Conservation (phyloP, 2,329 filamentous ascomycete genomes). For the Colletotrichum lentis region DNA sequence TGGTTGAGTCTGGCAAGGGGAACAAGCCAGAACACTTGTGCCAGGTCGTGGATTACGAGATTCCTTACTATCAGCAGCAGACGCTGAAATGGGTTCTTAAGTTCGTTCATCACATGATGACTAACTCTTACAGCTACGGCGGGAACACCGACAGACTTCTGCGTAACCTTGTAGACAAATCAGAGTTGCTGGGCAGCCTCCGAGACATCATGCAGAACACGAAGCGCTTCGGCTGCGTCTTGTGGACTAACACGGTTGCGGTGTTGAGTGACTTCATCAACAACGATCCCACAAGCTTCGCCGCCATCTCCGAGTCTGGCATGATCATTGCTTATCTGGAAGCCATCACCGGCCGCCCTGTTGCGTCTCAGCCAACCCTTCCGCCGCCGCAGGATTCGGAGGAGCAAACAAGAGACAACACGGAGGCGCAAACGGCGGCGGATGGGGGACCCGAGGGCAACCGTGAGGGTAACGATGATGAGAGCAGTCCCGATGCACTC, state of each 20-base stretch:
- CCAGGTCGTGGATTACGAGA: conserved; percentile 87
- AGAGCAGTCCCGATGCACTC: conserved; percentile 51
- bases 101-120: conserved; percentile 96
- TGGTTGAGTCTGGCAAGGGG: conserved; percentile 73
- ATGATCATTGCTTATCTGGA: conserved; percentile 87
- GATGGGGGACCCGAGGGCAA: conserved; percentile 39
- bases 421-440: not conserved
- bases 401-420: conserved; percentile 36
- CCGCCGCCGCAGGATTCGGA: conserved; percentile 43
- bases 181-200: conserved; percentile 80
- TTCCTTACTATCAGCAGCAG: conserved; percentile 92
- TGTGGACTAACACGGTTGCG: conserved; percentile 94
- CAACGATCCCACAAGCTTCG: conserved; percentile 97
- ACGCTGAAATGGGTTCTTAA: conserved; percentile 94
- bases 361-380: conserved; percentile 49
- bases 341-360: conserved; percentile 70
- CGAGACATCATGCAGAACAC: conserved; percentile 84
- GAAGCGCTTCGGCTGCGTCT: conserved; percentile 83
- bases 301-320: conserved; percentile 92
- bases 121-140: conserved; percentile 70
- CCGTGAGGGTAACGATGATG: conserved; percentile 44
- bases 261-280: conserved; percentile 97
- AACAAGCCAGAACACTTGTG: conserved; percentile 76
- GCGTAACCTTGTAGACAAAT: conserved; percentile 93
- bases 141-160: conserved; percentile 89